These are phyloP conservation scores for Nemania bipapillata DNA, from an alignment of 2,329 filamentous ascomycete species.

Conservation along the genomic window DNA sequence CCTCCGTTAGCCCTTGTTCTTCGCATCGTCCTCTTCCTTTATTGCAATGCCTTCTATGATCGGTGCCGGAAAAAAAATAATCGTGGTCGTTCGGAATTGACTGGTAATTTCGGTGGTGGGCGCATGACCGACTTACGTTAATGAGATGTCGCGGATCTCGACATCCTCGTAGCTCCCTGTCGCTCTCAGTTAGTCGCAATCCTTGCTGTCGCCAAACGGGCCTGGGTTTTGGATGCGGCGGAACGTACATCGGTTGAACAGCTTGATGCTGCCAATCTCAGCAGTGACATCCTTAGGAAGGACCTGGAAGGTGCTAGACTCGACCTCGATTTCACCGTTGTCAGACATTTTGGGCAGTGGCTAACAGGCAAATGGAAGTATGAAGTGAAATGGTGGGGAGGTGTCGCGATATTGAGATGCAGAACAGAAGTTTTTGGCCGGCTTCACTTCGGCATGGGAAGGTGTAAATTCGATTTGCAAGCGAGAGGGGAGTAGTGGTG, in stretches of 20 bases:
- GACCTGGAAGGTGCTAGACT: slow-evolving; percentile 70
- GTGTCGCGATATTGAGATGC: slow-evolving; percentile 49
- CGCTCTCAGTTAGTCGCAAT: slow-evolving; percentile 27
- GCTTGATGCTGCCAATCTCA: slow-evolving; percentile 82
- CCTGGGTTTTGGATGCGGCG: slow-evolving; percentile 42
- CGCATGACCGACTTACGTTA: slow-evolving; percentile 79
- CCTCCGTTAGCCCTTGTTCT: slow-evolving; percentile 51
- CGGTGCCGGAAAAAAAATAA: slow-evolving; percentile 16
- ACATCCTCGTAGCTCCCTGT: slow-evolving; percentile 88
- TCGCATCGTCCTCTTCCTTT: slow-evolving; percentile 28
- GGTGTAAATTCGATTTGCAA: slow-evolving; percentile 39
- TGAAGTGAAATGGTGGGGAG: slow-evolving; percentile 49
- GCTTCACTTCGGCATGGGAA: slow-evolving; percentile 40
- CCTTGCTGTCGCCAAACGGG: slow-evolving; percentile 13
- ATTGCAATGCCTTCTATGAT: slow-evolving; percentile 33
- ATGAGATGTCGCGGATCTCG: slow-evolving; percentile 98
- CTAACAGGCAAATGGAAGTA: slow-evolving; percentile 37
- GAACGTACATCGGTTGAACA: slow-evolving; percentile 71
- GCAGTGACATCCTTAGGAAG: slow-evolving; percentile 81
- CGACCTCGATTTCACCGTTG: slow-evolving; percentile 81
- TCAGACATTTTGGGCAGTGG: slow-evolving; percentile 75
- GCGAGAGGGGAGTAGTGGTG: slow-evolving; percentile 39
- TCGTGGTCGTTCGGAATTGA: slow-evolving; percentile 29
- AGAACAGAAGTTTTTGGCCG: slow-evolving; percentile 50
- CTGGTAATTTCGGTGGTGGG: slow-evolving; percentile 44